Evolutionary conservation across 1,284 basidiomycete genomes (phyloP).

Genomic region (Mycena citricolor): DNA sequence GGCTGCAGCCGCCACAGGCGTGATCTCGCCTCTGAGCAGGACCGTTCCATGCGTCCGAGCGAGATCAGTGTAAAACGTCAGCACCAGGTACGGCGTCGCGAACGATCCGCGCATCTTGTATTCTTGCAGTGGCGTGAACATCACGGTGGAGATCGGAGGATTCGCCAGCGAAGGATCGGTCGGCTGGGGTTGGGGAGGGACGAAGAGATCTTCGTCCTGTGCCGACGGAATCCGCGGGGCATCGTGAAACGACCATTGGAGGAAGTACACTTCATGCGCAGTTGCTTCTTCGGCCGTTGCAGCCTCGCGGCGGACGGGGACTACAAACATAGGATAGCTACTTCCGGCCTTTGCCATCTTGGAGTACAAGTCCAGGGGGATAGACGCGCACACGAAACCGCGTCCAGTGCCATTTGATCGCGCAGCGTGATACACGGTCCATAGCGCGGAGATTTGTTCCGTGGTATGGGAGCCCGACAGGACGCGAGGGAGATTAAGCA

Average conservation of each 20-base stretch:
- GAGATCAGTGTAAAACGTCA: slow-evolving; percentile 94
- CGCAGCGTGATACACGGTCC: slow-evolving; percentile 87
- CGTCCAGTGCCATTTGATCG: slow-evolving; percentile 74
- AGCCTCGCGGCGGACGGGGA: neutral
- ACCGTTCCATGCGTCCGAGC: slow-evolving; percentile 79
- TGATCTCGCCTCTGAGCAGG: slow-evolving; percentile 91
- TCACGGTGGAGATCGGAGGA: slow-evolving; percentile 64
- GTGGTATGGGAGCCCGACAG: slow-evolving; percentile 69
- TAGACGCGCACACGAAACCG: slow-evolving; percentile 79
- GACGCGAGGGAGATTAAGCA: slow-evolving; percentile 77
- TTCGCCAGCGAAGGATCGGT: slow-evolving; percentile 32
- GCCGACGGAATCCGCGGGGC: slow-evolving; percentile 52
- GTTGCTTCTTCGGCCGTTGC: slow-evolving; percentile 38
- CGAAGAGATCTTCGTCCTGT: slow-evolving; percentile 41
- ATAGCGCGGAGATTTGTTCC: slow-evolving; percentile 74
- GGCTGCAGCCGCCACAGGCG: slow-evolving; percentile 54
- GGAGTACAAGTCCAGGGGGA: slow-evolving; percentile 73
- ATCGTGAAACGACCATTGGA: slow-evolving; percentile 84
- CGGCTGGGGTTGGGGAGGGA: slow-evolving; percentile 30
- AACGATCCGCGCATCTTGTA: slow-evolving; percentile 88
- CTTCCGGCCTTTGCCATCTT: slow-evolving; percentile 72
- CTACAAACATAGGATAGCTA: neutral
- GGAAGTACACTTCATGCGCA: slow-evolving; percentile 84
- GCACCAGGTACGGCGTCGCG: slow-evolving; percentile 87
- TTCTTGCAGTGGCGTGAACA: slow-evolving; percentile 94